Evolutionary conservation across 768 basidiomycete genomes (phyloP).

Genomic region (Mycena metata): DNA sequence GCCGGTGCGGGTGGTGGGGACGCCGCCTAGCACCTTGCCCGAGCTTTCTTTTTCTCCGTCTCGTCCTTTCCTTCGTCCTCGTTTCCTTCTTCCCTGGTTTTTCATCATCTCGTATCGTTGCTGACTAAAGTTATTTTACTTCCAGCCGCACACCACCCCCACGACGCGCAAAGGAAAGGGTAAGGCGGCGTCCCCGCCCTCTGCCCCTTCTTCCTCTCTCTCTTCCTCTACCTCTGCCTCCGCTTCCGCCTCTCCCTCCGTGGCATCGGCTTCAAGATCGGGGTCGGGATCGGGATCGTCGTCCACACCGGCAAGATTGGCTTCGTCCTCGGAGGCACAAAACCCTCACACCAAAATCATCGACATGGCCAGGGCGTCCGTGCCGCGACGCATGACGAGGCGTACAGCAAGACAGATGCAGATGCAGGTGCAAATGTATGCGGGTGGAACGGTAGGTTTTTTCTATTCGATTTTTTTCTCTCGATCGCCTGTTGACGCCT

Average conservation of each 20-base stretch:
- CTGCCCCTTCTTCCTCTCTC: not conserved
- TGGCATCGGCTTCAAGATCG: too few species aligned
- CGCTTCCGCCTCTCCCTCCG: not conserved
- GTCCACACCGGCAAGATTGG: too few species aligned
- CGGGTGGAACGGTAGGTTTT: not conserved
- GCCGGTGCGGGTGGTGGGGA: too few species aligned
- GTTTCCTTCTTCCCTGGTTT: not conserved
- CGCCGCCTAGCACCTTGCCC: too few species aligned
- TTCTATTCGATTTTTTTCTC: too few species aligned
- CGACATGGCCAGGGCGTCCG: not conserved
- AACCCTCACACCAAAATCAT: not conserved
- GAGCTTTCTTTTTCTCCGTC: too few species aligned
- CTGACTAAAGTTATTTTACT: not conserved
- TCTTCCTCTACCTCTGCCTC: too few species aligned
- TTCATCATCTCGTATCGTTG: not conserved
- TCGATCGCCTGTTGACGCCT: too few species aligned
- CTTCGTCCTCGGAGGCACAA: not conserved
- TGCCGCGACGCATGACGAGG: conserved; percentile 10
- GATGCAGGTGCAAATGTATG: not conserved
- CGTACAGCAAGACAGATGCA: not conserved
- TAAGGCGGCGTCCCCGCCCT: conserved; percentile 23
- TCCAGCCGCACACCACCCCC: not conserved
- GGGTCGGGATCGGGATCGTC: too few species aligned
- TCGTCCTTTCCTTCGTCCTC: not conserved
- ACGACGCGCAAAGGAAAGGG: conserved; percentile 24